Conservation (phyloP, 768 basidiomycete genomes). For the Dentipellis sp. region DNA sequence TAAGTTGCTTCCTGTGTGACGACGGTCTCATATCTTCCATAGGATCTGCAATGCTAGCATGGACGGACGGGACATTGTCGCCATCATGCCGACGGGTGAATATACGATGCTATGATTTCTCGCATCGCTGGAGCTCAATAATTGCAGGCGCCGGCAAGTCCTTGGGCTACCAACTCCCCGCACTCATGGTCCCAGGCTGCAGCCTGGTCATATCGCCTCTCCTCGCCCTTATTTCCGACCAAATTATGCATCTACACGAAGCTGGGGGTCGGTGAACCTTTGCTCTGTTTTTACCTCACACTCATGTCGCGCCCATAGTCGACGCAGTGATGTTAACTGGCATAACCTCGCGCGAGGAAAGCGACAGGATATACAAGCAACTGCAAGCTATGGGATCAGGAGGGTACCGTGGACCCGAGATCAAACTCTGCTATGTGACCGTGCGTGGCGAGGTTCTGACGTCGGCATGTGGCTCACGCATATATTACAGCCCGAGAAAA, state of each 20-base stretch:
- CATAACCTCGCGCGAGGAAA: slow-evolving; percentile 47
- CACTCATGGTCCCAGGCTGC: slow-evolving; percentile 65
- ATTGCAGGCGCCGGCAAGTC: slow-evolving; percentile 82
- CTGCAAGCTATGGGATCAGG: slow-evolving; percentile 28
- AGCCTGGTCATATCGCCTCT: slow-evolving; percentile 82
- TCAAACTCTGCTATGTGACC: slow-evolving; percentile 75
- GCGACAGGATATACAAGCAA: slow-evolving; percentile 37
- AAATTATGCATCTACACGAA: slow-evolving; percentile 65
- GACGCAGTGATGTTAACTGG: slow-evolving; percentile 75
- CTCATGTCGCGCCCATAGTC: slow-evolving; percentile 31
- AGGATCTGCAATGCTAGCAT: slow-evolving; percentile 91
- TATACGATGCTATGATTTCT: too few species aligned
- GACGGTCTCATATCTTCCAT: neutral
- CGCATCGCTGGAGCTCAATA: neutral
- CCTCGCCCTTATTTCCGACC: slow-evolving; percentile 73
- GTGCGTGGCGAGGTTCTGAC: slow-evolving; percentile 29
- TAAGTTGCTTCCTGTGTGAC: neutral
- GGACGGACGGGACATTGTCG: slow-evolving; percentile 78
- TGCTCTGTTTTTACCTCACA: neutral
- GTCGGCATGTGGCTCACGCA: too few species aligned
- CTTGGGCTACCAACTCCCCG: slow-evolving; percentile 88
- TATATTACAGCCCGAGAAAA: slow-evolving; percentile 65
- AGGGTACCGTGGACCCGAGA: too few species aligned
- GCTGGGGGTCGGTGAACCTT: slow-evolving; percentile 40
- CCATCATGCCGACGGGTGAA: slow-evolving; percentile 79